These are phyloP conservation scores for Collybia mongolica DNA, from an alignment of 768 basidiomycete genomes.

Conservation along the genomic window DNA sequence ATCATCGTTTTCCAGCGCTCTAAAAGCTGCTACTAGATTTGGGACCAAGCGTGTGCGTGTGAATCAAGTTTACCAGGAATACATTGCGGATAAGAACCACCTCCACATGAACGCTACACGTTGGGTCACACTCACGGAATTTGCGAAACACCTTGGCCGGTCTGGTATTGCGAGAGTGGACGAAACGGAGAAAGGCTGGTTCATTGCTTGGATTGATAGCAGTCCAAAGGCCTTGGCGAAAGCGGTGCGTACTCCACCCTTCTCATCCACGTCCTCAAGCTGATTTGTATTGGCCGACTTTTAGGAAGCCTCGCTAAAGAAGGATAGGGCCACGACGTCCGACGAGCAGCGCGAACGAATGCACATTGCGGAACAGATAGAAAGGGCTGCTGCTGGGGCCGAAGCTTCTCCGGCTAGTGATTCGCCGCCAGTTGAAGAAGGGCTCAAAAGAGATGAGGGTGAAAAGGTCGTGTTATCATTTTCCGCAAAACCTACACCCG, in stretches of 20 bases:
- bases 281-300: slow-evolving; percentile 8
- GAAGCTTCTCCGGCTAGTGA: slow-evolving; percentile 32
- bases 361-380: slow-evolving; percentile 92
- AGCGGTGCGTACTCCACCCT: slow-evolving; percentile 49
- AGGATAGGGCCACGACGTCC: slow-evolving; percentile 86
- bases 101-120: slow-evolving; percentile 98
- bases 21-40: slow-evolving; percentile 45
- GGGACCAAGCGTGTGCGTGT: slow-evolving; percentile 94
- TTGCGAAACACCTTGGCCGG: slow-evolving; percentile 85
- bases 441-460: slow-evolving; percentile 70
- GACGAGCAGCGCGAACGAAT: slow-evolving; percentile 94
- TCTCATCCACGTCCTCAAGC: neutral
- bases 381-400: slow-evolving; percentile 65
- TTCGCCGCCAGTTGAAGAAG: slow-evolving; percentile 49
- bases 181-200: slow-evolving; percentile 99
- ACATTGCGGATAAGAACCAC: slow-evolving; percentile 91
- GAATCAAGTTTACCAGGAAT: slow-evolving; percentile 97
- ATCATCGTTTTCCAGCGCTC: neutral
- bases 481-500: slow-evolving; percentile 48
- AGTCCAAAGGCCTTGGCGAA: slow-evolving; percentile 93
- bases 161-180: slow-evolving; percentile 88
- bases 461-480: slow-evolving; percentile 80
- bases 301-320: slow-evolving; percentile 84
- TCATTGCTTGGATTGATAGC: slow-evolving; percentile 96
- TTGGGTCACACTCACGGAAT: slow-evolving; percentile 98